phyloP scores from a whole-genome alignment of 768 basidiomycete genomes.

The Lactarius psammicola region DNA sequence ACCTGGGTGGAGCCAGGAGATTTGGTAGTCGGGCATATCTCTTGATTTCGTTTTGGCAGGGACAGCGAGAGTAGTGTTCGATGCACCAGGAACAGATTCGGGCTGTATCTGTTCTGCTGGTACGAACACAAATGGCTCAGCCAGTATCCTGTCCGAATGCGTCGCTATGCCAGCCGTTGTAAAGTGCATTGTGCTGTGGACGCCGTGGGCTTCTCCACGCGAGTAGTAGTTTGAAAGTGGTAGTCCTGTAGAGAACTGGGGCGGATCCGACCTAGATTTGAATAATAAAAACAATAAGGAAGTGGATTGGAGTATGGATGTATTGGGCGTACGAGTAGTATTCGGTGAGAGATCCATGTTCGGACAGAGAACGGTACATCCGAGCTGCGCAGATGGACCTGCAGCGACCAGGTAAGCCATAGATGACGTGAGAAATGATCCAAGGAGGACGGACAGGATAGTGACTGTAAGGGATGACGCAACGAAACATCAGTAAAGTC shows the following conservation, averaged over 20 bases:
- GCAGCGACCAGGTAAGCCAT: neutral
- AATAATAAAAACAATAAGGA: neutral
- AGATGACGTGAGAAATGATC: too few species aligned
- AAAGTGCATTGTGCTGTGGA: neutral
- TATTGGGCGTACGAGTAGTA: constrained; percentile 5
- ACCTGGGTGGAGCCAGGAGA: neutral
- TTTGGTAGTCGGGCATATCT: neutral
- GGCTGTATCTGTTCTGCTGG: neutral
- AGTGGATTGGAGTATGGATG: neutral
- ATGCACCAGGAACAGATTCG: constrained; percentile 3
- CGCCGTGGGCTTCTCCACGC: neutral
- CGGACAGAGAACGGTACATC: neutral
- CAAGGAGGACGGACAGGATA: neutral
- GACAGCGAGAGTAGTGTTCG: neutral
- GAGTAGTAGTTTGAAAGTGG: neutral
- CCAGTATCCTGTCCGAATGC: neutral
- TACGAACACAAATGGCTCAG: neutral
- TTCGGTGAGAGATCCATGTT: constrained; percentile 14
- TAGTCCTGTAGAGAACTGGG: neutral
- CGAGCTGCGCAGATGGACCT: constrained; percentile 13
- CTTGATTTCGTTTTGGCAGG: neutral
- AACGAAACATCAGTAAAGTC: neutral
- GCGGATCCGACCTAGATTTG: neutral
- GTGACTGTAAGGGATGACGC: neutral
- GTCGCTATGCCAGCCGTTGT: neutral